Evolutionary conservation across 2,329 filamentous ascomycete species (phyloP).

Genomic region (Parastagonospora nodorum): DNA sequence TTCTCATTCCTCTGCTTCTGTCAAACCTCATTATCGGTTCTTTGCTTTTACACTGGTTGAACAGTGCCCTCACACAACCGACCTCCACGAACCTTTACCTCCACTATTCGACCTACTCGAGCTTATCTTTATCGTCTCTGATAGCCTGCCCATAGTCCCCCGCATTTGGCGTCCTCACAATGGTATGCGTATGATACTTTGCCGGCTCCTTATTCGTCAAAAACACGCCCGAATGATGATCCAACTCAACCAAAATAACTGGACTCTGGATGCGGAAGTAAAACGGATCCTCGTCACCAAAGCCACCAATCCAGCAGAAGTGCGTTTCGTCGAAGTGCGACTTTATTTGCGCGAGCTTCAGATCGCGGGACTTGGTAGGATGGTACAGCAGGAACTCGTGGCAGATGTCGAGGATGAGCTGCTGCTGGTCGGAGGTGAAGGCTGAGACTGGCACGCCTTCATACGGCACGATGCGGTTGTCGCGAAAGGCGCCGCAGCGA

Average conservation of each 20-base stretch:
- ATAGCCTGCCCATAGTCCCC: conserved; percentile 74
- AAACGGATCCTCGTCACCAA: conserved; percentile 69
- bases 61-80: too few relatives aligned
- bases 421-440: conserved; percentile 57
- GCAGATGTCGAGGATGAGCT: conserved; percentile 63
- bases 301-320: conserved; percentile 79
- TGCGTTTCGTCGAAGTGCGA: conserved; percentile 71
- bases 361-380: conserved; percentile 59
- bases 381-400: conserved; percentile 72
- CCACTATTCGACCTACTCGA: conserved; percentile 8
- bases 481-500: conserved; percentile 76
- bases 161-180: conserved; percentile 72
- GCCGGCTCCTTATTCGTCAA: conserved; percentile 73
- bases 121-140: conserved; percentile 30
- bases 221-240: conserved; percentile 80
- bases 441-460: conserved; percentile 65
- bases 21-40: too few relatives aligned
- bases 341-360: conserved; percentile 61
- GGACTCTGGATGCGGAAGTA: conserved; percentile 81
- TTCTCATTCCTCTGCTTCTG: too few relatives aligned
- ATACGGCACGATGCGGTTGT: conserved; percentile 77
- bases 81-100: too few relatives aligned
- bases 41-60: too few relatives aligned
- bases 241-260: conserved; percentile 76
- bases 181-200: conserved; percentile 80